Base-by-base conservation (phyloP, 1,284 basidiomycete species). In the Ganoderma lucidum region DNA sequence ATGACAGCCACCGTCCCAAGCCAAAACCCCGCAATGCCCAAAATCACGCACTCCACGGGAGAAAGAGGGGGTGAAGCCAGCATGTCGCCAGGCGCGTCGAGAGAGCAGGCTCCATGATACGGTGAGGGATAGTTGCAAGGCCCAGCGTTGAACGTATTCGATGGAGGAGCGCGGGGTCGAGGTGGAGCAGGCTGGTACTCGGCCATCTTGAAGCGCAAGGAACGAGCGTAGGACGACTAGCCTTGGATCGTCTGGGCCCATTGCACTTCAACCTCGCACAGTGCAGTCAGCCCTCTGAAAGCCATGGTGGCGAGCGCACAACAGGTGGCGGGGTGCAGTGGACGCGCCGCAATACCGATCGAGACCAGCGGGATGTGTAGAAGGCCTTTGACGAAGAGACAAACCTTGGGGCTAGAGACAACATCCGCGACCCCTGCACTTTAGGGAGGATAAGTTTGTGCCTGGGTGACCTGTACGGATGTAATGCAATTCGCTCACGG, bases 1-100 rank as follows among this genome's bases (percentile, higher is more conserved):
- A 53, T 53, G 23, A 53, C 48, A 23, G 48, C 48, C 48, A 53
- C 48, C 23, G 48, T 53, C 48, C 48, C 48, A 28, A 53, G 48
- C 48, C 48, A 53, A 14, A 53, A 23, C 23, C 48, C 48, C 48
- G 48, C 48, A 12, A 53, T 53, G 23, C 48, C 48, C 23, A 53
- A 23, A 3, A 53, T 53, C 48, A 53, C 48, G 23, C 23, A 53
- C 23, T 53, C 48, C 48, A 53, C 48, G 12, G 23, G 48, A 9
- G 48, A 53, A 3, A 53, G 48, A 4, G 48, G 17, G 17, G 15
- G 15, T 10, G 15, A 19, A 15, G 42, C 23, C 3, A 28, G 48
- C 10, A 23, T 23, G 23, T n/a, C 4, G 12, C 23, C 48, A 9
- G 48, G 3, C 48, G 30, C 32, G 19, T 58, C 32, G 32, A 58